Evolutionary conservation across 129 eudicot genomes (phyloP), one percentile per base, ranked within the genome.

Genomic region (Lonicera japonica): DNA sequence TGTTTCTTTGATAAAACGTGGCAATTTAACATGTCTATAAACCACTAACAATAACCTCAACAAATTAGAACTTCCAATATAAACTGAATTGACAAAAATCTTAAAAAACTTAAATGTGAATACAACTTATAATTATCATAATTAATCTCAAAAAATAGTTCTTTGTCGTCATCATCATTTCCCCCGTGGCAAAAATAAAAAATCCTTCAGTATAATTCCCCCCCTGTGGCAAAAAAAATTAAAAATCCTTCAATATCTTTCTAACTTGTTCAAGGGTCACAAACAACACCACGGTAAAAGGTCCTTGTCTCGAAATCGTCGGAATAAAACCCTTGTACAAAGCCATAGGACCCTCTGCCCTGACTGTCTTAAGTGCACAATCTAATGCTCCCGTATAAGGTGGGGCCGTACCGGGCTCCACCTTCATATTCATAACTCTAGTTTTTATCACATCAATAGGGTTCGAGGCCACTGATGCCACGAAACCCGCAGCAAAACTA

Each of bases 371-470:
- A 66, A 84, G 18, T 3, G 89, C 94, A 61, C 96, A 88, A 72
- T 88, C 96, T 21, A 88, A 2, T 23, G 96, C 92, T 24, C 96
- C 96, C 0, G 61, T 55, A 46, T 88, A 88, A 68, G 95, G 91
- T 22, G 91, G 67, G 11, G 61, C 77, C 71, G 21, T 64, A 45
- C 91, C 91, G 3, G 77, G 66, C 69, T 64, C 86, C 73, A 83
- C 83, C 88, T 58, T 81, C 91, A 80, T 83, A 25, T 87, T 87
- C 95, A 87, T 87, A 55, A 87, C 91, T 12, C 95, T 53, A 0
- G 95, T 87, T 79, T 87, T 87, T 1, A 87, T 73, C 77, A 87
- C 95, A 47, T 87, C 95, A 58, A 87, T 80, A 54, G 95, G 91
- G 41, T 87, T 87, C 63, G 91, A 72, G 7, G 77, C 95, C 61